phyloP scores from a whole-genome alignment of 2,329 filamentous ascomycete genomes.

The Fusarium vanettenii region DNA sequence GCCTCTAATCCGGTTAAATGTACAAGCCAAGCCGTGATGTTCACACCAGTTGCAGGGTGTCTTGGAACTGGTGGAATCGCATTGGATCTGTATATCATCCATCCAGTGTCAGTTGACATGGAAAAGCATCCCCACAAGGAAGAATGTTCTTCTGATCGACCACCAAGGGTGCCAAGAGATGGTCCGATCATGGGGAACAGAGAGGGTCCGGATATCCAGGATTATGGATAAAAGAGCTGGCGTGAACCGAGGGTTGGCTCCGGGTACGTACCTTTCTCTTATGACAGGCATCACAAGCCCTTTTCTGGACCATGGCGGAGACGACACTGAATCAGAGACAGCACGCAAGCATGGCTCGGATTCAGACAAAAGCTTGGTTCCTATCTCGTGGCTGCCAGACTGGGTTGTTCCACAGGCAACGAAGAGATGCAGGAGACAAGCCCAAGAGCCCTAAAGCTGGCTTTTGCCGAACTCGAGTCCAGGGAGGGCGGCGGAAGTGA shows the following conservation, averaged over 20 bases:
- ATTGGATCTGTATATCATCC: conserved; percentile 31
- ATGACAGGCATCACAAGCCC: conserved; percentile 40
- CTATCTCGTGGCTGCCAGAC: neutral
- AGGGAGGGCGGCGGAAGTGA: neutral
- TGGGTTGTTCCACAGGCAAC: conserved; percentile 2
- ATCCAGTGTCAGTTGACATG: conserved; percentile 1
- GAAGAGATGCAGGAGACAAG: neutral
- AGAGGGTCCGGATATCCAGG: neutral
- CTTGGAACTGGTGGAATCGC: conserved; percentile 18
- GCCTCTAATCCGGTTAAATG: conserved; percentile 40
- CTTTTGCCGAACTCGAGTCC: neutral
- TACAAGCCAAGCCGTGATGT: conserved; percentile 38
- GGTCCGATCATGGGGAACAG: neutral
- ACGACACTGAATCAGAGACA: neutral
- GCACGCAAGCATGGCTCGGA: neutral
- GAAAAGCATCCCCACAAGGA: neutral
- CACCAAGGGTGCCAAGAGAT: conserved; percentile 10
- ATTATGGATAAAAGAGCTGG: neutral
- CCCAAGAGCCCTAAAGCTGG: neutral
- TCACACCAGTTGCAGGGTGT: conserved; percentile 39
- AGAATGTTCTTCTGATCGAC: neutral
- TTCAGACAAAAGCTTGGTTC: neutral
- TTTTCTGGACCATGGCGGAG: conserved; percentile 28
- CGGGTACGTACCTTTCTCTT: conserved; percentile 38
- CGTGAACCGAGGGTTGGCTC: neutral